Conservation (phyloP, 352 stramenopile species). For the Globisporangium cederbergense region DNA sequence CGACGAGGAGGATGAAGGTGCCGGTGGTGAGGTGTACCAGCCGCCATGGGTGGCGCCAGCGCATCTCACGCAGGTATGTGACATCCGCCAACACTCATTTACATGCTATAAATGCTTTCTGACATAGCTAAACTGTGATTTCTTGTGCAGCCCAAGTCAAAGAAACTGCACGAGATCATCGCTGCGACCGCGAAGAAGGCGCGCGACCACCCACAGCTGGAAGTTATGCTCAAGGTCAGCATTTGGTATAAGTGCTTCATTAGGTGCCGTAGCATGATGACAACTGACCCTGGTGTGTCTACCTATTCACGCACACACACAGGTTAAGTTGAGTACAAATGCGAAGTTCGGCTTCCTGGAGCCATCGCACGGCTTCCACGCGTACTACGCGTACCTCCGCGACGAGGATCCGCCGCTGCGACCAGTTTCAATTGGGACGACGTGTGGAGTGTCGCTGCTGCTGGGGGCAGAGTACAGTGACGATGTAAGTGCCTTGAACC, state of each 20-base stretch:
- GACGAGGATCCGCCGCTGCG: conserved; percentile 27
- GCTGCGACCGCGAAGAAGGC: conserved; percentile 43
- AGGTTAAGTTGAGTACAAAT: conserved; percentile 39
- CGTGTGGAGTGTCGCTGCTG: conserved; percentile 21
- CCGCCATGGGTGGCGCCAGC: conserved; percentile 26
- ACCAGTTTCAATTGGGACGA: not conserved
- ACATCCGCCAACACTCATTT: not conserved
- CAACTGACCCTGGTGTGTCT: not conserved
- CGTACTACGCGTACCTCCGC: conserved; percentile 46
- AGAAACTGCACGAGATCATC: conserved; percentile 40
- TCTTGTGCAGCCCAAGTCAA: conserved; percentile 32
- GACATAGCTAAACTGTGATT: not conserved
- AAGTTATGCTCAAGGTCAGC: conserved; percentile 46
- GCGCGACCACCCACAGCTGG: conserved; percentile 32
- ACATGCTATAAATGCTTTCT: not conserved
- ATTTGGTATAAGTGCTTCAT: not conserved
- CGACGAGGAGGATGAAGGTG: conserved; percentile 20
- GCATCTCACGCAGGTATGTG: conserved; percentile 26
- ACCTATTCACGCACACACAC: not conserved
- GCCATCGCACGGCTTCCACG: conserved; percentile 26
- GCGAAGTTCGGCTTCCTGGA: conserved; percentile 38
- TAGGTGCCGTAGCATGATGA: not conserved
- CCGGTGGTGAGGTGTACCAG: conserved; percentile 25
- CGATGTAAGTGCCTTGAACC: conserved; percentile 22
- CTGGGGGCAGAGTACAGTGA: conserved; percentile 38